These are phyloP conservation scores for Trametes elegans DNA, from an alignment of 768 basidiomycete genomes.

Conservation along the genomic window DNA sequence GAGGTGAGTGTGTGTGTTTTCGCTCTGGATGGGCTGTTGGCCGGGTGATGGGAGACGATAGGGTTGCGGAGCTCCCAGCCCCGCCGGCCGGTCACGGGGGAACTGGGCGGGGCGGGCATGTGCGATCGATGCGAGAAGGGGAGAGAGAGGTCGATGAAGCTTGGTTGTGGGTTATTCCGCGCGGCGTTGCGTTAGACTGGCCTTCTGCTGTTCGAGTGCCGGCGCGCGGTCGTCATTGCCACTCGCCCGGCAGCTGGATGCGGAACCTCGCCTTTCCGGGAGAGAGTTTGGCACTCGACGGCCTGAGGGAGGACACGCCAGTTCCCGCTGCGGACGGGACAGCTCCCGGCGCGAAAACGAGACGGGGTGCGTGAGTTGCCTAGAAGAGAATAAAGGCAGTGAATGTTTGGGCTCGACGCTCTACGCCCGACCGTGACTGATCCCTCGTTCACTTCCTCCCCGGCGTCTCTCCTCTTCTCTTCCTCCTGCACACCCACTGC, in stretches of 20 bases:
- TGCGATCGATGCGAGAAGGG: neutral
- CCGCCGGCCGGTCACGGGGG: conserved; percentile 7
- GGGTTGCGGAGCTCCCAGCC: neutral
- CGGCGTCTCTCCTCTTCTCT: conserved; percentile 14
- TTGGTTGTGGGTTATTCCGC: conserved; percentile 1
- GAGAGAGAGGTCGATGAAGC: neutral
- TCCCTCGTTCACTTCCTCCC: conserved; percentile 16
- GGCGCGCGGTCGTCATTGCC: conserved; percentile 1
- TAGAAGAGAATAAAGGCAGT: conserved; percentile 30
- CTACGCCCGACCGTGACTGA: conserved; percentile 25
- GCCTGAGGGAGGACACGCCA: conserved; percentile 5
- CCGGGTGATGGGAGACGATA: conserved; percentile 16
- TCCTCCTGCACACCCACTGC: neutral
- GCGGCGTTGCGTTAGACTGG: no score
- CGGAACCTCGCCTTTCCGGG: conserved; percentile 5
- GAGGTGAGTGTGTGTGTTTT: conserved; percentile 14
- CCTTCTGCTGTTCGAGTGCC: conserved; percentile 1
- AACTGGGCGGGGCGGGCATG: neutral
- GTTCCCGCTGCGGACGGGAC: conserved; percentile 13
- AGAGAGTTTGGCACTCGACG: no score
- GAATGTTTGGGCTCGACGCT: conserved; percentile 23
- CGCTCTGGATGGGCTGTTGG: conserved; percentile 1
- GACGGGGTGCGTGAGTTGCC: conserved; percentile 22
- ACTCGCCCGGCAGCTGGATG: conserved; percentile 12
- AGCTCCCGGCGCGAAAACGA: conserved; percentile 6